Evolutionary conservation across 1,139 yeast species (phyloP), one percentile per base, ranked within the genome.

Genomic region (Debaryomyces sp.): DNA sequence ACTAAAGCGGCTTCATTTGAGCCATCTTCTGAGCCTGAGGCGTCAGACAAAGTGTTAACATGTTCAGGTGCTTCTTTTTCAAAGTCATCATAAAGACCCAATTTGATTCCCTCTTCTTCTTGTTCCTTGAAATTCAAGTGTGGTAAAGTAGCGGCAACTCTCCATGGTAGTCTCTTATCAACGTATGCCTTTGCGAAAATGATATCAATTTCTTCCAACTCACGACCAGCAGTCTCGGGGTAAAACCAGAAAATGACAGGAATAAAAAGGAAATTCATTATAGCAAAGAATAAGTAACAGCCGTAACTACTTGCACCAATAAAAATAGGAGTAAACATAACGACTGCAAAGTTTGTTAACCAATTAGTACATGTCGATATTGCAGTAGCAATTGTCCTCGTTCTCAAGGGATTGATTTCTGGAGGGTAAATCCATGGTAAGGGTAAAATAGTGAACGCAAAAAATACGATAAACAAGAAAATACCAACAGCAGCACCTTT

Each of bases 361-460:
- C 80, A 75, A 62, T 75, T 75, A 47, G 79, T 71, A 67, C 78
- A 74, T 24, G 80, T 75, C 21, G 76, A 70, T 27, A 80, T 66
- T 33, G 84, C 86, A 46, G 81, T 70, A 62, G 72, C 85, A 67
- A 63, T 71, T 43, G 85, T 80, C 69, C 87, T 79, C 41, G 83
- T 78, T 61, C 79, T 74, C 63, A 81, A 73, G 12, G 87, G 85
- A 59, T 81, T 77, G 50, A 82, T 78, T 66, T 83, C 88, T 41
- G 86, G 82, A 45, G 85, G 85, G 66, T 81, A 81, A 46, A 82
- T 70, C 78, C 84, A 79, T 55, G 84, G 81, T 66, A 81, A 73
- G 39, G 83, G 84, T 52, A 81, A 73, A 66, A 80, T 78, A 42
- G 84, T 80, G 61, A 79, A 73, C 3, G 84, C 84, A 55, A 81